Evolutionary conservation across 352 stramenopile species (phyloP), one percentile per base, ranked within the genome.

Genomic region (Pythium diclinum): DNA sequence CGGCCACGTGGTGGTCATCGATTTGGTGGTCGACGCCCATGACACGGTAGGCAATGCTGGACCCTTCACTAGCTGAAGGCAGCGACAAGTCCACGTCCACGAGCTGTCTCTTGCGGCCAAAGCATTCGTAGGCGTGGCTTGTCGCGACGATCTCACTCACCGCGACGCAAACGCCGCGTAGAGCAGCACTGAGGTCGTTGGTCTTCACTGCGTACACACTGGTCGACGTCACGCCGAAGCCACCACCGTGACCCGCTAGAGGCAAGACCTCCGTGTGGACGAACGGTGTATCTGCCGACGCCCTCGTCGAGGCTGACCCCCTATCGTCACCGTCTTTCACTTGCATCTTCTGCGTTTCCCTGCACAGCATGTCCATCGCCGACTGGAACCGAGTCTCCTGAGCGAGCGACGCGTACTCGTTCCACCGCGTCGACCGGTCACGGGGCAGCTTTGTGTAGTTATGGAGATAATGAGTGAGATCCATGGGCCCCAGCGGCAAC

Each of bases 201-300:
- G 63, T 71, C 40, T 78, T 69, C 62, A 81, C 63, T 13, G 71
- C 68, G 52, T 72, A 81, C 44, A 76, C 68, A 13, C 64, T 64
- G 0, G 56, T 68, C 38, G 71, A 73, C 11, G 68, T 81, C 61
- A 75, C 67, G 23, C 68, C 71, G 21, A 57, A 64, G 16, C 56
- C 56, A 13, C 30, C 56, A n/a, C 54, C 34, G 54, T 40, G 21
- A 60, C 6, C 54, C 40, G 47, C 36, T 60, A 28, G 25, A 28
- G 2, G 25, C 25, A 28, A 28, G 25, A 28, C 25, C 25, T 28
- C 56, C 8, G 42, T 53, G 16, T 53, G 30, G 14, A 56, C 33
- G 30, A 38, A 57, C 14, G 47, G 46, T 9, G 42, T 19, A 9
- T 36, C 17, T 30, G 49, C 28, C n/a, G 44, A 64, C 33, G 46